A percentile compares a stretch with the other conserved stretches of the same genome.
phyloP scores from a whole-genome alignment of 78 protist species.

The Polysphondylium violaceum region DNA sequence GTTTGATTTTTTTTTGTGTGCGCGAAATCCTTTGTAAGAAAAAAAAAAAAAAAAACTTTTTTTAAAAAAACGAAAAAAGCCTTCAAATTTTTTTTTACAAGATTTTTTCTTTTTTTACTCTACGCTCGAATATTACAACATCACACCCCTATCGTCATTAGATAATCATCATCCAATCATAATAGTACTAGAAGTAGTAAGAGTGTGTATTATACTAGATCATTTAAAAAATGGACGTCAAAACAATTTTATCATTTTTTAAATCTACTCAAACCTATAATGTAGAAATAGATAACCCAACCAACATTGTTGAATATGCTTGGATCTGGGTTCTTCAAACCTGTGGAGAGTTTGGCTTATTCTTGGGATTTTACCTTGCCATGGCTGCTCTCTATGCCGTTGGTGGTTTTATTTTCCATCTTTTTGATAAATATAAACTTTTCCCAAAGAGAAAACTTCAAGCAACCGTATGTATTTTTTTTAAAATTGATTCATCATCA shows the following conservation, averaged over 20 bases:
- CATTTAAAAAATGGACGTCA: too few relatives aligned
- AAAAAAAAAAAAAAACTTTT: too few relatives aligned
- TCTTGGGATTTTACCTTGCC: slow-evolving; percentile 32
- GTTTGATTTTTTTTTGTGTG: too few relatives aligned
- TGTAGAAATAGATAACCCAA: slow-evolving; percentile 25
- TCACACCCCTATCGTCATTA: too few relatives aligned
- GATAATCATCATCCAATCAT: too few relatives aligned
- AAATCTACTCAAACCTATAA: slow-evolving; percentile 29
- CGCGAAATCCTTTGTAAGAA: too few relatives aligned
- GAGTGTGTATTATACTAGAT: too few relatives aligned
- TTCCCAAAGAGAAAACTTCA: slow-evolving; percentile 61
- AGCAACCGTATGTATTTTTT: slow-evolving; percentile 31
- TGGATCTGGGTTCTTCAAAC: slow-evolving; percentile 74
- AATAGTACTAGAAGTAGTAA: too few relatives aligned
- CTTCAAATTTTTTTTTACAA: too few relatives aligned
- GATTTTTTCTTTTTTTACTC: too few relatives aligned
- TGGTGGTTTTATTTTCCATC: slow-evolving; percentile 44
- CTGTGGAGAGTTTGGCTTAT: slow-evolving; percentile 69
- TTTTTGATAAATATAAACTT: slow-evolving; percentile 56
- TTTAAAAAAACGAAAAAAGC: too few relatives aligned
- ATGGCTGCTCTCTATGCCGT: slow-evolving; percentile 64
- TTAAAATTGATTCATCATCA: background rate
- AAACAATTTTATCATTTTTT: slow-evolving; percentile 17
- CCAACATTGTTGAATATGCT: slow-evolving; percentile 32
- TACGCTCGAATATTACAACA: too few relatives aligned